A percentile compares a stretch with the other conserved stretches of the same genome.
Conservation (phyloP, 78 protist species). For the Dictyostelium purpureum region DNA sequence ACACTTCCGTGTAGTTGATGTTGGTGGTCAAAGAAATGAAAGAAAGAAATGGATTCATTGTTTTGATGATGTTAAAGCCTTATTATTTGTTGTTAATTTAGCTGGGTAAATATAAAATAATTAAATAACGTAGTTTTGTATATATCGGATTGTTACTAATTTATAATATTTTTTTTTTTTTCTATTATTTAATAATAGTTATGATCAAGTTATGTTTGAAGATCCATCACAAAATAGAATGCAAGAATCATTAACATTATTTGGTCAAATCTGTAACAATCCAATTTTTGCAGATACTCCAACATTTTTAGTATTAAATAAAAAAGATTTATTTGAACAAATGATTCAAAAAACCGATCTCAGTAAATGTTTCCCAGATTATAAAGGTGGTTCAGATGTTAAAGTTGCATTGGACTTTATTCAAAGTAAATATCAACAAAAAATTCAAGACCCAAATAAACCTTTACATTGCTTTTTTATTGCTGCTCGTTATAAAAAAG, state of each 20-base stretch:
- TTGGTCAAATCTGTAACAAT: slow-evolving; percentile 74
- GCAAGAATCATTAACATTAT: slow-evolving; percentile 78
- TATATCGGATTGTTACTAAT: neutral
- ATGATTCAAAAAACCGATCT: slow-evolving; percentile 78
- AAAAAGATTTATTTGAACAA: slow-evolving; percentile 78
- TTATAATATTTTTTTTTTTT: neutral
- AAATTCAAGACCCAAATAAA: slow-evolving; percentile 38
- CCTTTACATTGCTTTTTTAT: slow-evolving; percentile 42
- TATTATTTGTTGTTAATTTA: slow-evolving; percentile 71
- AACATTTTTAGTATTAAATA: slow-evolving; percentile 80
- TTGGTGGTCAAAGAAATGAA: slow-evolving; percentile 86
- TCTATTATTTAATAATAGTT: slow-evolving; percentile 4
- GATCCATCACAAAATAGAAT: slow-evolving; percentile 83
- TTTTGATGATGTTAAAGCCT: slow-evolving; percentile 84
- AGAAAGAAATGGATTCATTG: slow-evolving; percentile 87
- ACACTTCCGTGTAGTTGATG: slow-evolving; percentile 84
- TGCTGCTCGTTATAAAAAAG: slow-evolving; percentile 79
- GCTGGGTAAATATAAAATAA: slow-evolving; percentile 61
- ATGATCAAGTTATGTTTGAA: slow-evolving; percentile 85
- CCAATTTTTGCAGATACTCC: slow-evolving; percentile 73
- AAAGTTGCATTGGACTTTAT: slow-evolving; percentile 56
- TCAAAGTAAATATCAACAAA: slow-evolving; percentile 47
- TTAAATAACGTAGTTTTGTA: neutral
- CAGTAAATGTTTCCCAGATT: slow-evolving; percentile 80
- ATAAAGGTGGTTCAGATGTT: slow-evolving; percentile 74